phyloP scores from a whole-genome alignment of 495 filamentous ascomycete species.

The Hyaloscypha variabilis region DNA sequence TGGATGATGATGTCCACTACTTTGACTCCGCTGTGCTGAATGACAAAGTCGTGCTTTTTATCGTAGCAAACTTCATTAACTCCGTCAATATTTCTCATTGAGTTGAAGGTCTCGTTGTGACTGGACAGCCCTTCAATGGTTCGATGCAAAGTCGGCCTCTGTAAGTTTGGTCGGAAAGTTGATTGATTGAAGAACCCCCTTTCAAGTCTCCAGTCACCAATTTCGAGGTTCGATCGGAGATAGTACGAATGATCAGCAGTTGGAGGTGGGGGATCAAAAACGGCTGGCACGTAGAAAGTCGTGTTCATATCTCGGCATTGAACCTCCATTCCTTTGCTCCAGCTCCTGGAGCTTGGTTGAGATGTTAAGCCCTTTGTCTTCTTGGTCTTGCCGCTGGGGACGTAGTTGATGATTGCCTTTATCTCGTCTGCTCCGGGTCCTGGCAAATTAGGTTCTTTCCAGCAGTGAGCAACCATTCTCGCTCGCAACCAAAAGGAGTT shows the following conservation, averaged over 20 bases:
- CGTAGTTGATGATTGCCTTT: slow-evolving; percentile 55
- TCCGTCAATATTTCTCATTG: slow-evolving; percentile 41
- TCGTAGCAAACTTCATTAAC: slow-evolving; percentile 56
- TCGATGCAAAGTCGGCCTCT: slow-evolving; percentile 45
- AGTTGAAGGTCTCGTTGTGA: slow-evolving; percentile 49
- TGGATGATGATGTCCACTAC: slow-evolving; percentile 66
- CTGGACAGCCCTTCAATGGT: slow-evolving; percentile 49
- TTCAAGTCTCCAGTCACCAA: slow-evolving; percentile 54
- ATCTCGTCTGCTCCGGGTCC: slow-evolving; percentile 51
- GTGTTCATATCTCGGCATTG: slow-evolving; percentile 50
- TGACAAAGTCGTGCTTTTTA: slow-evolving; percentile 45
- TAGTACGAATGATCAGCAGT: slow-evolving; percentile 48
- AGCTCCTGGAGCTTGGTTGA: slow-evolving; percentile 36
- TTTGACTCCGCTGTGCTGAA: slow-evolving; percentile 43
- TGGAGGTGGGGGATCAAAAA: slow-evolving; percentile 40
- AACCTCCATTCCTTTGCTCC: slow-evolving; percentile 40
- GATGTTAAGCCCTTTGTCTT: slow-evolving; percentile 32
- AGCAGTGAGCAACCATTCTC: slow-evolving; percentile 58
- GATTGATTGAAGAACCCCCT: slow-evolving; percentile 58
- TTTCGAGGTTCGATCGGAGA: slow-evolving; percentile 55
- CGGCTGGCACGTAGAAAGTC: slow-evolving; percentile 41
- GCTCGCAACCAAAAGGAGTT: slow-evolving; percentile 64
- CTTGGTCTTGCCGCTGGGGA: slow-evolving; percentile 37
- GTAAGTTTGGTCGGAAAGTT: slow-evolving; percentile 50
- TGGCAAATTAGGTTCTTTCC: slow-evolving; percentile 46